Evolutionary conservation across 129 eudicot species (phyloP).

Genomic region (Cynara cardunculus): DNA sequence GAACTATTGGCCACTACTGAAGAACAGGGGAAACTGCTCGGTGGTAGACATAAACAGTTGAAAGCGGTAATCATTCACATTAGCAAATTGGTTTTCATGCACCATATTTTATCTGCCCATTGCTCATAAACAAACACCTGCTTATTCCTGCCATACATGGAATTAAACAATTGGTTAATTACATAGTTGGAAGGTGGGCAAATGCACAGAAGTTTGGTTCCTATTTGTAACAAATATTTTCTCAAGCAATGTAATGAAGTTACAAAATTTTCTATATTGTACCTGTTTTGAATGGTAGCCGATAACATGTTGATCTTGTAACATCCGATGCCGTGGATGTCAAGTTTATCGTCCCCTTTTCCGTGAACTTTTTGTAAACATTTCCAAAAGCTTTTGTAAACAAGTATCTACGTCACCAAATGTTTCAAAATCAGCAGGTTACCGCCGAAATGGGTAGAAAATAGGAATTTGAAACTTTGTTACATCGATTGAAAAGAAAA

Average conservation of each 20-base stretch:
- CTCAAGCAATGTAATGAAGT: background rate
- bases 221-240: background rate
- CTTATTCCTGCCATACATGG: background rate
- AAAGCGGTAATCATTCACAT: conserved; percentile 54
- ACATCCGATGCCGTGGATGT: background rate
- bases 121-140: background rate
- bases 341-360: background rate
- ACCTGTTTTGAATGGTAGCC: background rate
- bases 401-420: background rate
- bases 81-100: background rate
- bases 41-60: conserved; percentile 49
- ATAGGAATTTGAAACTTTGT: background rate
- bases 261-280: background rate
- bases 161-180: background rate
- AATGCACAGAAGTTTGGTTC: background rate
- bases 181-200: background rate
- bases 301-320: background rate
- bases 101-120: background rate
- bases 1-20: conserved; percentile 33
- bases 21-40: conserved; percentile 54
- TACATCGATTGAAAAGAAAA: background rate
- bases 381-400: background rate
- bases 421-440: background rate
- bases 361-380: background rate
- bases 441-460: background rate